Percentiles rank a stretch among this genome's conserved stretches.
Evolutionary conservation across 2,329 filamentous ascomycete genomes (phyloP).

Genomic region (Penicillium sp.): DNA sequence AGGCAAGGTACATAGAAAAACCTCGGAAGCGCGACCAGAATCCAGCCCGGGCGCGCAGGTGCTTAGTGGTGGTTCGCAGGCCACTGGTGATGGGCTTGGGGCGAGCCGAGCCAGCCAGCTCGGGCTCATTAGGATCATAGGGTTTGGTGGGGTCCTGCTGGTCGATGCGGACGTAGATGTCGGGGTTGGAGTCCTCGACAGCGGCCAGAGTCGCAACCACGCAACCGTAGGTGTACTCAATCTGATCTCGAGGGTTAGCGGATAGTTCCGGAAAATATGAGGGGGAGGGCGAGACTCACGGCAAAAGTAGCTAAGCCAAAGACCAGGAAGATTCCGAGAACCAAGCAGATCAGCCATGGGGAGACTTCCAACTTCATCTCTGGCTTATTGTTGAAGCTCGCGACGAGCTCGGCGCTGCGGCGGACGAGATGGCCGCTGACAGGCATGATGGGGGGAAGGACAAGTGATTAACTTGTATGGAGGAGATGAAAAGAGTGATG

Average conservation of each 20-base stretch:
- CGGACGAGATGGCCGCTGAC: constrained; percentile 37
- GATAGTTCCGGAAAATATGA: background rate
- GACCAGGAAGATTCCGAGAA: background rate
- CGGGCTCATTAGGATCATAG: constrained; percentile 46
- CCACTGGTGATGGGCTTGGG: constrained; percentile 65
- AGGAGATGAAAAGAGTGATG: background rate
- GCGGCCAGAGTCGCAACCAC: constrained; percentile 66
- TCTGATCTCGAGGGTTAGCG: constrained; percentile 29
- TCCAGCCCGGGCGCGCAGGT: constrained; percentile 68
- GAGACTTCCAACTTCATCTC: constrained; percentile 23
- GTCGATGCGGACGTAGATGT: constrained; percentile 57
- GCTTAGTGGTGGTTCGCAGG: constrained; percentile 61
- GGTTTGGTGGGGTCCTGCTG: constrained; percentile 38
- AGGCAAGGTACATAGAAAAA: constrained; percentile 56
- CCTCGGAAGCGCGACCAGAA: constrained; percentile 72
- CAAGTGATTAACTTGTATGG: background rate
- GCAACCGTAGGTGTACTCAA: constrained; percentile 63
- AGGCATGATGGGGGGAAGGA: constrained; percentile 27
- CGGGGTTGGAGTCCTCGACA: constrained; percentile 64
- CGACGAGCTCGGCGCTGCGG: constrained; percentile 40
- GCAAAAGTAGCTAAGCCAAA: background rate
- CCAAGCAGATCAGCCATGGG: background rate
- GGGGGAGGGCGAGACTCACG: background rate
- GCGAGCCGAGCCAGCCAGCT: constrained; percentile 50
- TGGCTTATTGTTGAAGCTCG: constrained; percentile 20